A percentile compares a stretch with the other conserved stretches of the same genome.
Evolutionary conservation across 1,139 yeast genomes (phyloP).

Genomic region (Waltiozyma sp.): DNA sequence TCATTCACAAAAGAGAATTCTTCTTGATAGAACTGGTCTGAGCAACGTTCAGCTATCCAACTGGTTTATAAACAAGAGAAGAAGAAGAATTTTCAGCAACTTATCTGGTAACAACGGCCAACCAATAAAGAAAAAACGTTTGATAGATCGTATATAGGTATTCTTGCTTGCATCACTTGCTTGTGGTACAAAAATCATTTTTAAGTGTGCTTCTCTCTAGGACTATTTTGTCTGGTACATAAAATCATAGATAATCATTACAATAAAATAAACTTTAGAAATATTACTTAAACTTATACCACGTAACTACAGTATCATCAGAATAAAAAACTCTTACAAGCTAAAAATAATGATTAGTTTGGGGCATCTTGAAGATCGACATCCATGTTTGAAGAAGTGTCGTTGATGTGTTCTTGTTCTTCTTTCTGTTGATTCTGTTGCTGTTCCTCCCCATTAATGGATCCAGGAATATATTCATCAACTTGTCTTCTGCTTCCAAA

Average conservation of each 20-base stretch:
- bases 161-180: neutral
- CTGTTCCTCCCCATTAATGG: neutral
- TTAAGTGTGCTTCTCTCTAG: too few species aligned
- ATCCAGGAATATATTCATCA: too few species aligned
- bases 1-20: conserved; percentile 73
- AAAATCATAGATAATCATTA: neutral
- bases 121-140: conserved; percentile 22
- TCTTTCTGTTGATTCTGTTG: neutral
- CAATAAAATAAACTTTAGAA: neutral
- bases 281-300: too few species aligned
- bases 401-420: neutral
- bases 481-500: neutral
- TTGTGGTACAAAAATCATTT: too few species aligned
- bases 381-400: neutral
- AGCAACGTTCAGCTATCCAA: conserved; percentile 86
- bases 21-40: conserved; percentile 75
- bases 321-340: too few species aligned
- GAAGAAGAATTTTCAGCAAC: conserved; percentile 51
- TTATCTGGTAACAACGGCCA: conserved; percentile 19
- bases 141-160: conserved; percentile 24
- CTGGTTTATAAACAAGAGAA: conserved; percentile 94
- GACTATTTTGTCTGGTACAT: neutral
- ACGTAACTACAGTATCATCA: neutral
- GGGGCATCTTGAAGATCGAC: neutral
- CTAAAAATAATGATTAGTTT: too few species aligned